Conservation (phyloP, 768 basidiomycete species). For the Leccinum subgranulosum region DNA sequence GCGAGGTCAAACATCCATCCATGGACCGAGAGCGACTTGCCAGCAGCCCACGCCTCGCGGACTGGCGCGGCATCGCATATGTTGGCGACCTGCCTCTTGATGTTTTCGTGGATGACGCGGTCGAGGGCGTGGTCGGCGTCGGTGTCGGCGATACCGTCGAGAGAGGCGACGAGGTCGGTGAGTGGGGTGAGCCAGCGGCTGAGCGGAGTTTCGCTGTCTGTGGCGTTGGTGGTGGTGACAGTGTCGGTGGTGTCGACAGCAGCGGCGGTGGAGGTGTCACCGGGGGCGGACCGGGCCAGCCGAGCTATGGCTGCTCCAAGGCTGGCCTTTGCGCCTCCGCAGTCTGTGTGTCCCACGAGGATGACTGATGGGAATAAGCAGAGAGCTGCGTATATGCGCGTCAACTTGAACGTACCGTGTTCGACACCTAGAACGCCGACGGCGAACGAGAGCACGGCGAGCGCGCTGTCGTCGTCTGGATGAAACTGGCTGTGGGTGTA, state of each 20-base stretch:
- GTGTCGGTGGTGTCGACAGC: too few species aligned
- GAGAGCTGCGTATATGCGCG: neutral
- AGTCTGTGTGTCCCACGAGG: slow-evolving; percentile 79
- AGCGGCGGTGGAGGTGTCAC: slow-evolving; percentile 24
- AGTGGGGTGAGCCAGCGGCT: slow-evolving; percentile 73
- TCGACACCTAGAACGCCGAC: slow-evolving; percentile 66
- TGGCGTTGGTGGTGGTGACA: neutral
- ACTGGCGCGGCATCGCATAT: slow-evolving; percentile 46
- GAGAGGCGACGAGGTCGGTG: slow-evolving; percentile 42
- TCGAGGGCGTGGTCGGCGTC: slow-evolving; percentile 39
- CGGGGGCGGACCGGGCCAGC: neutral
- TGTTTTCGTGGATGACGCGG: slow-evolving; percentile 56
- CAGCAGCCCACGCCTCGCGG: slow-evolving; percentile 39
- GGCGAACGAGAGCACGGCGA: slow-evolving; percentile 73
- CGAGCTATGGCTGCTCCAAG: slow-evolving; percentile 34
- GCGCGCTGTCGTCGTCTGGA: slow-evolving; percentile 64
- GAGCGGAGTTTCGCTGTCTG: slow-evolving; percentile 39
- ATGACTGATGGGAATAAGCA: slow-evolving; percentile 47
- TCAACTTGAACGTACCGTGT: slow-evolving; percentile 58
- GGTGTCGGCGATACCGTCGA: slow-evolving; percentile 38
- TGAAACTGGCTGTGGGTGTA: slow-evolving; percentile 59
- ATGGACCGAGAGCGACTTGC: slow-evolving; percentile 53
- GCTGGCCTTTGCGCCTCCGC: slow-evolving; percentile 71
- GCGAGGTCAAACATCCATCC: slow-evolving; percentile 74
- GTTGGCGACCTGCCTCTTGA: slow-evolving; percentile 52